Evolutionary conservation across 805 yeast species (phyloP).

Genomic region (Wickerhamiella spandovensis): DNA sequence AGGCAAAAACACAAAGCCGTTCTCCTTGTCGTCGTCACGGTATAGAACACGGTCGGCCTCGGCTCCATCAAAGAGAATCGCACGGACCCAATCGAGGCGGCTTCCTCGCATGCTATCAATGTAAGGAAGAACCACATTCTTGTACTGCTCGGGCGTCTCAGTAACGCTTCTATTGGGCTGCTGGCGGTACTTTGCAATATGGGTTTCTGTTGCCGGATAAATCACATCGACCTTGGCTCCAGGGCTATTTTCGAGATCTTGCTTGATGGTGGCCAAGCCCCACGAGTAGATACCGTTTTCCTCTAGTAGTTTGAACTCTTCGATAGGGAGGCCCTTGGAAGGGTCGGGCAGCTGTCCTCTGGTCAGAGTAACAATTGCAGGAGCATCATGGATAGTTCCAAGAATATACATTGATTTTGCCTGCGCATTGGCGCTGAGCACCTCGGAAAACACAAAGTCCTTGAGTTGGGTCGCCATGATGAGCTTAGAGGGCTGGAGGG

Average conservation of each 20-base stretch:
- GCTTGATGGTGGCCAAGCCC: slow-evolving; percentile 46
- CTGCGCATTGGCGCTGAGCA: slow-evolving; percentile 45
- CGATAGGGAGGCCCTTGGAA: slow-evolving; percentile 9
- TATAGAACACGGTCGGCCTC: slow-evolving; percentile 72
- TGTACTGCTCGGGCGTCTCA: slow-evolving; percentile 75
- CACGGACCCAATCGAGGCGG: slow-evolving; percentile 78
- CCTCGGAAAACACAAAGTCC: slow-evolving; percentile 33
- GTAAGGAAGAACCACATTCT: slow-evolving; percentile 52
- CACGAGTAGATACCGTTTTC: slow-evolving; percentile 75
- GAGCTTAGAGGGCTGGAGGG: too few relatives aligned
- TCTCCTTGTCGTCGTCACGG: slow-evolving; percentile 39
- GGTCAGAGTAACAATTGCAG: slow-evolving; percentile 51
- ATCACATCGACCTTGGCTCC: slow-evolving; percentile 62
- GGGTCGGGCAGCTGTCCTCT: slow-evolving; percentile 14
- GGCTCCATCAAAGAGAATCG: slow-evolving; percentile 66
- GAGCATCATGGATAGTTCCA: slow-evolving; percentile 47
- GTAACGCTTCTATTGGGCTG: slow-evolving; percentile 47
- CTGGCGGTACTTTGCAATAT: slow-evolving; percentile 58
- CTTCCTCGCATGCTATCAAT: slow-evolving; percentile 64
- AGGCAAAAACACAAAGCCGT: slow-evolving; percentile 68
- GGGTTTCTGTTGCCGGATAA: slow-evolving; percentile 81
- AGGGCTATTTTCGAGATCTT: slow-evolving; percentile 33
- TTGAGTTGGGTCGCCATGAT: slow-evolving; percentile 6
- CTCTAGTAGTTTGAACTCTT: slow-evolving; percentile 32
- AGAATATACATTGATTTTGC: slow-evolving; percentile 51